A percentile compares a stretch with the other conserved stretches of the same genome.
phyloP scores from a whole-genome alignment of 2,329 filamentous ascomycete genomes.

The Daldinia sp. region DNA sequence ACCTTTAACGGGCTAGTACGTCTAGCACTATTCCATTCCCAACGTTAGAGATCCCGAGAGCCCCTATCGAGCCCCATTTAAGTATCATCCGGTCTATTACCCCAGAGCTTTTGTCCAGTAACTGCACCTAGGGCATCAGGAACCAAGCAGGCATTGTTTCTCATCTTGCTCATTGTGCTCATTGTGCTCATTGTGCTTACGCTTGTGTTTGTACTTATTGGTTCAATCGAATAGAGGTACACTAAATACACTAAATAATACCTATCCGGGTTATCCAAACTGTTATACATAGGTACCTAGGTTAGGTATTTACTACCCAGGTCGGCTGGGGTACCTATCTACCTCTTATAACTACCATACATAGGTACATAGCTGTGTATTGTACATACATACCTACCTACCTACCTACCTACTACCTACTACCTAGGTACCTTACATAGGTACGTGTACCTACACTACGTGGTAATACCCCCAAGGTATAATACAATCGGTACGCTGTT shows the following conservation, averaged over 20 bases:
- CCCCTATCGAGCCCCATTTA: conserved; percentile 25
- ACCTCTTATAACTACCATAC: not conserved
- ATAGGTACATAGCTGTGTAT: no score
- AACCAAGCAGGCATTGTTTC: conserved; percentile 11
- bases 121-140: not conserved
- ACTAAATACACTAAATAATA: no score
- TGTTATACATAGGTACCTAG: no score
- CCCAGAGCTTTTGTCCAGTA: conserved; percentile 11
- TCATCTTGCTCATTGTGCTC: not conserved
- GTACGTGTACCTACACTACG: no score
- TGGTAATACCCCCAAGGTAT: no score
- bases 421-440: no score
- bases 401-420: no score
- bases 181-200: not conserved
- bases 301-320: no score
- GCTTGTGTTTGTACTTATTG: not conserved
- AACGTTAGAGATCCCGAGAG: conserved; percentile 22
- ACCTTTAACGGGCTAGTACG: conserved; percentile 7
- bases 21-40: not conserved
- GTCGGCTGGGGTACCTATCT: not conserved
- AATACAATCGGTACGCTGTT: no score
- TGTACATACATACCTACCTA: no score
- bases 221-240: no score
- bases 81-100: conserved; percentile 26
- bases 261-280: no score